Conservation (phyloP, 1,284 basidiomycete species). For the Neotropicomus parvogracilis region DNA sequence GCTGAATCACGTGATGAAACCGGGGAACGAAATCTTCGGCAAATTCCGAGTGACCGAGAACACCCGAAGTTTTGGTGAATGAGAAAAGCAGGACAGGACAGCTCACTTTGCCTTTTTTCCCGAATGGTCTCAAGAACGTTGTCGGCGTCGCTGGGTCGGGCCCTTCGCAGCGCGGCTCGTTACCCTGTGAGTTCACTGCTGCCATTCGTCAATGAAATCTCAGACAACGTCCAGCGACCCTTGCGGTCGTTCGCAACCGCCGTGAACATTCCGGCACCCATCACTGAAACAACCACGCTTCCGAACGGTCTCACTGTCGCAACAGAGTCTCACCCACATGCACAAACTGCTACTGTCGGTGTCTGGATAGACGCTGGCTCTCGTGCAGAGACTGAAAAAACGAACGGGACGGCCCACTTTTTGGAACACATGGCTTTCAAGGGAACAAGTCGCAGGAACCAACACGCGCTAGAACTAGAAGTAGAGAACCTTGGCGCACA, state of each 20-base stretch:
- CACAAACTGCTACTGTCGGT: slow-evolving; percentile 98
- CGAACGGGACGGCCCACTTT: slow-evolving; percentile 97
- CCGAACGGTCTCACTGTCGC: slow-evolving; percentile 91
- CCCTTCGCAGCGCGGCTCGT: slow-evolving; percentile 55
- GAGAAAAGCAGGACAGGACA: neutral
- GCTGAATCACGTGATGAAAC: slow-evolving; percentile 7
- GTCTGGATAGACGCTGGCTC: slow-evolving; percentile 99
- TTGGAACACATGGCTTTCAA: slow-evolving; percentile 98
- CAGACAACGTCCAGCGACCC: slow-evolving; percentile 30
- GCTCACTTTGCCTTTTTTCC: slow-evolving; percentile 14
- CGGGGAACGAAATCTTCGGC: slow-evolving; percentile 26
- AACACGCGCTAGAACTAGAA: slow-evolving; percentile 93
- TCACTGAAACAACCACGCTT: slow-evolving; percentile 85
- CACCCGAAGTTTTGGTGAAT: slow-evolving; percentile 25
- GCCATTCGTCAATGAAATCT: neutral
- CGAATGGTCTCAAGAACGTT: slow-evolving; percentile 65
- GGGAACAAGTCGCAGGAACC: slow-evolving; percentile 88
- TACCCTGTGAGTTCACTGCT: slow-evolving; percentile 44
- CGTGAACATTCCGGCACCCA: slow-evolving; percentile 62
- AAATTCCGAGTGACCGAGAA: slow-evolving; percentile 30
- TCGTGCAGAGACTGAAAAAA: slow-evolving; percentile 91
- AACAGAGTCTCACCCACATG: slow-evolving; percentile 87
- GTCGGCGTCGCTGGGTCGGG: slow-evolving; percentile 55
- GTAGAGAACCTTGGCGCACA: slow-evolving; percentile 98
- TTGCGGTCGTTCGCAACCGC: slow-evolving; percentile 68